A percentile compares a stretch with the other conserved stretches of the same genome.
Conservation (phyloP, 805 yeast species). For the Danielia reshetovae region DNA sequence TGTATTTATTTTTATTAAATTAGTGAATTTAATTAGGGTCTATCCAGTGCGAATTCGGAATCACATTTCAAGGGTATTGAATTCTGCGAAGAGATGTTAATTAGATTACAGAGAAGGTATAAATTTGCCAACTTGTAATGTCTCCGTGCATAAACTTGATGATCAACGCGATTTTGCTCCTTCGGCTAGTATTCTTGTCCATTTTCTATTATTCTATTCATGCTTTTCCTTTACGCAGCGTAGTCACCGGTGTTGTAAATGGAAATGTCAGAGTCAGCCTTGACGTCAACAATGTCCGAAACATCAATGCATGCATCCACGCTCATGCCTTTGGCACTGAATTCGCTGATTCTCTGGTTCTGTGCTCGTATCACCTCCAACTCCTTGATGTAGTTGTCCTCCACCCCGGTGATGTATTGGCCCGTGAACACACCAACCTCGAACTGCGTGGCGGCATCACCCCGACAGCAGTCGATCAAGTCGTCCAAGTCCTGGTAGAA, state of each 20-base stretch:
- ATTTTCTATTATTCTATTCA: slow-evolving; percentile 1
- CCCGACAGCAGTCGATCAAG: slow-evolving; percentile 71
- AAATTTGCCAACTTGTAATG: too few relatives aligned
- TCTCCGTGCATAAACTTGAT: too few relatives aligned
- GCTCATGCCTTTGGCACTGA: slow-evolving; percentile 35
- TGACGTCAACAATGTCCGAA: slow-evolving; percentile 56
- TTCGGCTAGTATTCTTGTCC: not conserved
- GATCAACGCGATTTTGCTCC: too few relatives aligned
- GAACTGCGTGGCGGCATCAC: slow-evolving; percentile 53
- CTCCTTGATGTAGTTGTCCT: slow-evolving; percentile 74
- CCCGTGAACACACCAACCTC: slow-evolving; percentile 99
- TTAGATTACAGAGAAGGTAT: too few relatives aligned
- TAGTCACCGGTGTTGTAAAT: slow-evolving; percentile 58
- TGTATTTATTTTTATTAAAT: too few relatives aligned
- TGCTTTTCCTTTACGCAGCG: slow-evolving; percentile 6
- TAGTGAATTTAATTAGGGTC: too few relatives aligned
- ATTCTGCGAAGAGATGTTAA: too few relatives aligned
- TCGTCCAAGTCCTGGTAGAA: slow-evolving; percentile 85
- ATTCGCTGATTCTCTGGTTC: slow-evolving; percentile 53
- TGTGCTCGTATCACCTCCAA: slow-evolving; percentile 79
- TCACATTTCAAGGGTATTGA: too few relatives aligned
- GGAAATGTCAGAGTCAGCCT: slow-evolving; percentile 68
- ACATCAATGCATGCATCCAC: slow-evolving; percentile 40
- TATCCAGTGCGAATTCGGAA: too few relatives aligned
- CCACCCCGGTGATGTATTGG: slow-evolving; percentile 89